Base-by-base conservation (phyloP, 2,329 filamentous ascomycete species). In the Neofusicoccum sp. region DNA sequence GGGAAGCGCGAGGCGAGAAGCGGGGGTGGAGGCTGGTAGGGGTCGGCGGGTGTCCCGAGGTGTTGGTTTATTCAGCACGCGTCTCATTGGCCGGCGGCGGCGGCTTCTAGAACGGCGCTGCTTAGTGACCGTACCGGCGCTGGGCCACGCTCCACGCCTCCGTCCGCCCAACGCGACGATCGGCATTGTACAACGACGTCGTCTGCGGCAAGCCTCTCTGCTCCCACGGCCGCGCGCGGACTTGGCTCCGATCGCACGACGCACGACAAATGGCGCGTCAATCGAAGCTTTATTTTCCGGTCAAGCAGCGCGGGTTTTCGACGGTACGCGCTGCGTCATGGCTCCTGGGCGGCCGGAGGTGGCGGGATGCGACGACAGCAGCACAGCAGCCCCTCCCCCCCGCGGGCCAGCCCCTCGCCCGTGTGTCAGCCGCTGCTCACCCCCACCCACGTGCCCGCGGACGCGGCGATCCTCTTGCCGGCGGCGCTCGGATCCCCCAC, bases 1-100 rank as follows among this genome's bases (percentile, higher is more conserved):
- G n/a, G 45, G n/a, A 14, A 49, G 20, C 30, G n/a, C 16, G 48
- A 14, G 48, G 11, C 33, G 14, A n/a, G 14, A 33, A 16, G 45
- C 45, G 45, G 45, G 48, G 48, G 26, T 38, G 48, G 48, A 53
- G 47, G 47, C n/a, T 31, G 47, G 9, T 11, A 49, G 33, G 48
- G 16, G 9, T 38, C 12, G 11, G 28, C 16, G 48, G 47, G n/a
- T 36, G 33, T 38, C 48, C 48, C 48, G 48, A 38, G 48, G 48
- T 12, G 48, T 53, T 20, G 7, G 48, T 53, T 53, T 28, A 53
- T 40, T 53, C 20, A 26, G 33, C 48, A 3, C 4, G 33, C 11
- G n/a, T 7, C 48, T 28, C 33, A 53, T 53, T 53, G 48, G 48
- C 31, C 48, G 11, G 16, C 11, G 12, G 1, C 5, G 11, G 3